Evolutionary conservation across 345 rosid species (phyloP), one percentile per base, ranked within the genome.

Genomic region (Sonneratia alba): DNA sequence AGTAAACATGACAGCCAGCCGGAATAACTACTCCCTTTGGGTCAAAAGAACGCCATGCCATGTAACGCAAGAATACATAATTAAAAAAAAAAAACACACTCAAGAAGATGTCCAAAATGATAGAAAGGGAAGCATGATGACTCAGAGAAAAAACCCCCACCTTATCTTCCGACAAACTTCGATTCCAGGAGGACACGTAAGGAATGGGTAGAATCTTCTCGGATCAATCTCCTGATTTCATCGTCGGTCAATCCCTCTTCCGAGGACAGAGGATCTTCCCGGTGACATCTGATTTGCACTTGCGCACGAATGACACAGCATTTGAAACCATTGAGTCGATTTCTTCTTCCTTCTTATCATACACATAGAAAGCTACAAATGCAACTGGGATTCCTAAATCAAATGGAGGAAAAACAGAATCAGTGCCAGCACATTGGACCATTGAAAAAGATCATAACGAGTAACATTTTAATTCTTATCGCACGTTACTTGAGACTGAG

Each of bases 261-360:
- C 80, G 79, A 67, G 72, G 81, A 68, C 38, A 27, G 19, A 24
- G 38, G 37, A 34, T 7, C 66, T 32, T 62, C 19, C 38, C 8
- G 19, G 76, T 70, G 12, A 83, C 36, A 68, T 78, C 77, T 22
- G 91, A 78, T 82, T 78, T 88, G 74, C 69, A 68, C 75, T 83
- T 81, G 86, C 79, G 62, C 1, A 81, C 79, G 21, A 65, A 67
- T 36, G 91, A 82, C 69, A 85, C 71, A 38, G 82, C 83, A 48
- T 83, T 83, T 72, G 71, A 67, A 32, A 87, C 36, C 73, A 81
- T 49, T 7, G 83, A 77, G 73, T 92, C 91, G 36, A 88, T 86
- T 77, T 88, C 91, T 75, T 82, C 80, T 78, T 92, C 98, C 42
- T 84, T 83, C 48, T 77, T 87, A 75, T 92, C 98, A 38, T 88